phyloP scores from a whole-genome alignment of 2,329 filamentous ascomycete genomes.

The Penicillium sp. region DNA sequence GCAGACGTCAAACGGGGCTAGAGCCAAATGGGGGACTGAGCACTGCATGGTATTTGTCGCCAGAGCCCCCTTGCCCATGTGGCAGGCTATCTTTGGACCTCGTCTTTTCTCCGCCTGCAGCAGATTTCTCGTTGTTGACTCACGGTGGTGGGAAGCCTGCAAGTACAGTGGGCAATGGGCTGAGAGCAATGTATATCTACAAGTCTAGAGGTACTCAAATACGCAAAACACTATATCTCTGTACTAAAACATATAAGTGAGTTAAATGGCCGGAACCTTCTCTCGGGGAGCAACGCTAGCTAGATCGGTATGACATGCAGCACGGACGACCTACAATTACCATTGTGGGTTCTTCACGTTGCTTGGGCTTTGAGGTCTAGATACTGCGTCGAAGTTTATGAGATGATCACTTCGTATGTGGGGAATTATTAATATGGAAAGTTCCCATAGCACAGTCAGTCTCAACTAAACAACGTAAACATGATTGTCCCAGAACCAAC shows the following conservation, averaged over 20 bases:
- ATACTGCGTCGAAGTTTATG: neutral
- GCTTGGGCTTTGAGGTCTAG: slow-evolving; percentile 19
- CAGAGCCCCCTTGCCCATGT: slow-evolving; percentile 14
- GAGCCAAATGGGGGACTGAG: slow-evolving; percentile 9
- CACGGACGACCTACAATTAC: slow-evolving; percentile 19
- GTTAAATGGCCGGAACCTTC: slow-evolving; percentile 2
- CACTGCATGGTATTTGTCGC: slow-evolving; percentile 10
- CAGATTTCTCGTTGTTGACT: neutral
- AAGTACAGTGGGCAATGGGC: neutral
- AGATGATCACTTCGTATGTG: slow-evolving; percentile 14
- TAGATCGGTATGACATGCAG: slow-evolving; percentile 26
- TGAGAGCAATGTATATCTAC: slow-evolving; percentile 1
- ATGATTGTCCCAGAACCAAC: neutral
- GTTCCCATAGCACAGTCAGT: neutral
- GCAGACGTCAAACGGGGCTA: slow-evolving; percentile 11
- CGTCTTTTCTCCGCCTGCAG: slow-evolving; percentile 11
- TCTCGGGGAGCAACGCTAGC: neutral
- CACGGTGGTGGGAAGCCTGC: neutral
- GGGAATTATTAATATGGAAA: neutral
- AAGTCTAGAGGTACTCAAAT: neutral
- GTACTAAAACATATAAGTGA: neutral
- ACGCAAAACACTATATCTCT: too few relatives aligned
- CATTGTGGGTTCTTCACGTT: slow-evolving; percentile 13
- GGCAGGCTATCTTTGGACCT: slow-evolving; percentile 19
- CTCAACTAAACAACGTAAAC: neutral